Base-by-base conservation (phyloP, 2,329 filamentous ascomycete species). In the Xylaria sp. region DNA sequence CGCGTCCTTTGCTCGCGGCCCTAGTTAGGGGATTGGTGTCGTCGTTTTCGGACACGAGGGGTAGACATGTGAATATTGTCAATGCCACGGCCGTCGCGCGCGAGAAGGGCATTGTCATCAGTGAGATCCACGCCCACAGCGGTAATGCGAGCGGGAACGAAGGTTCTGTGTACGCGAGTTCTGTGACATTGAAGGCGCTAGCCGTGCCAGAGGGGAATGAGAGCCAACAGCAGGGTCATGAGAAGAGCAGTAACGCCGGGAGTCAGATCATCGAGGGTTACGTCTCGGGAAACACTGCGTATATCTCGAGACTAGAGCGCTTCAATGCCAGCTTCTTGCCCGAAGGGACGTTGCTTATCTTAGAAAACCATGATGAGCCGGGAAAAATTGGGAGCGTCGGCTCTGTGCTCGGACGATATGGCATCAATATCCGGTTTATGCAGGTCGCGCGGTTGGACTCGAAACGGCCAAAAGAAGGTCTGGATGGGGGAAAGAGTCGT, bases 381-480 rank as follows among this genome's bases (percentile, higher is more conserved):
- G 91, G 91, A 10, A 93, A 93, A 80, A 94, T 95, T 73, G 91
- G 91, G 2, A 86, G 87, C 37, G 91, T 95, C 2, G 91, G 91
- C 0, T 87, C 83, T 60, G 82, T 87, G 53, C 77, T 94, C 25
- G 91, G 91, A 0, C 82, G 81, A 37, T 84, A 89, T 37, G 87
- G 86, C 0, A 87, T 95, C 54, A 95, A 95, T 71, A 92, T 94
- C 73, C 85, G 84, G 46, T 93, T 89, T 72, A 95, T 94, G 91
- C 88, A 68, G 51, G 66, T 68, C n/a, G 66, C 61, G 10, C 61
- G 62, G 41, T 47, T 68, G 25, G 56, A 65, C 44, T 46, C 53
- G 25, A 56, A 58, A 29, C 23, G 46, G 15, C 21, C 23, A 37
- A 53, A 44, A 10, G 35, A 46, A 19, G 27, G 19, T 7, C 53